Evolutionary conservation across 2,329 filamentous ascomycete genomes (phyloP).

Genomic region (Macroventuria anomochaeta): DNA sequence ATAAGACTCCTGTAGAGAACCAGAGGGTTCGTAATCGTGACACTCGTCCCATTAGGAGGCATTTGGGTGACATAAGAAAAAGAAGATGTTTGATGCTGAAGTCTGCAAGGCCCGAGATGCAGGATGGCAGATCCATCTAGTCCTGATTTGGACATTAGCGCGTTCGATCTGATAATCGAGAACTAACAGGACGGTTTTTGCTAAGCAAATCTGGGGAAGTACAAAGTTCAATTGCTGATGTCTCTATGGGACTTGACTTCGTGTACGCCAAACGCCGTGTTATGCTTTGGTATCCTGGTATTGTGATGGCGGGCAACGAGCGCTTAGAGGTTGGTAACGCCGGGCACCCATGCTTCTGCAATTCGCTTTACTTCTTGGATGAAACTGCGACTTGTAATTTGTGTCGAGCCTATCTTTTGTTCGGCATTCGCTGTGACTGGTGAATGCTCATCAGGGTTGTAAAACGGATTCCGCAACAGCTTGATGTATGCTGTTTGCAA

Average conservation of each 20-base stretch:
- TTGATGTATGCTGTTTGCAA: slow-evolving; percentile 92
- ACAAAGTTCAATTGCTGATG: neutral
- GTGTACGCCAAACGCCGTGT: slow-evolving; percentile 30
- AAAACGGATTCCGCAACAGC: slow-evolving; percentile 93
- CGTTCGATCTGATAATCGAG: slow-evolving; percentile 23
- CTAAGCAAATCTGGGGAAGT: too few species aligned
- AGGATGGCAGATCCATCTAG: slow-evolving; percentile 20
- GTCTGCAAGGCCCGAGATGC: slow-evolving; percentile 23
- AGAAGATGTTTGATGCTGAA: slow-evolving; percentile 15
- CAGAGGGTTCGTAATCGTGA: slow-evolving; percentile 69
- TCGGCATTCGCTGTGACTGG: slow-evolving; percentile 61
- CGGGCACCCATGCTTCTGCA: slow-evolving; percentile 83
- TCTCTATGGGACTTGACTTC: neutral
- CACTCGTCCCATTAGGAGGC: slow-evolving; percentile 47
- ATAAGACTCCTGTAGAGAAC: slow-evolving; percentile 77
- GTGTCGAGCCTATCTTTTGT: slow-evolving; percentile 58
- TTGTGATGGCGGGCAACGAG: slow-evolving; percentile 14
- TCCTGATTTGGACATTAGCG: slow-evolving; percentile 31
- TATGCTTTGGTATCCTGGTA: slow-evolving; percentile 34
- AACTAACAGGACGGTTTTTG: neutral
- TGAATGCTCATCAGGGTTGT: slow-evolving; percentile 82
- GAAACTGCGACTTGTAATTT: slow-evolving; percentile 84
- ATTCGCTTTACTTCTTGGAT: slow-evolving; percentile 82
- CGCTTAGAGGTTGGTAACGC: slow-evolving; percentile 65
- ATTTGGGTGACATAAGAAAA: slow-evolving; percentile 26